These are phyloP conservation scores for Beta lomatogona DNA, from an alignment of 179 eudicot species.

Conservation along the genomic window DNA sequence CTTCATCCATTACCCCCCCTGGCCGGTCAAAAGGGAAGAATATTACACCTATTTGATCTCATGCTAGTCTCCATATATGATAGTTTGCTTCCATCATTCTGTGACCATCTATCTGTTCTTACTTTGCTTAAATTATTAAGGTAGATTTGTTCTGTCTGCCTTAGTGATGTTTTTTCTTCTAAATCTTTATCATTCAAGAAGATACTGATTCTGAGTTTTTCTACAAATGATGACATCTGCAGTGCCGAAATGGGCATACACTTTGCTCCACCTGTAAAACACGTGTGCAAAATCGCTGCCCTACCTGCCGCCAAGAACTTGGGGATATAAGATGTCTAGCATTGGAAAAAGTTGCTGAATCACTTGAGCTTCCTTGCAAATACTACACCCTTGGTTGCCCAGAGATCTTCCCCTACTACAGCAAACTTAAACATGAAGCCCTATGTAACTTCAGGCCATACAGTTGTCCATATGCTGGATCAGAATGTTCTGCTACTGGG, in stretches of 20 bases:
- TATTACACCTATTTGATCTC: not conserved
- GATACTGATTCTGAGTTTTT: constrained; percentile 1
- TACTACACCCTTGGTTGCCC: constrained; percentile 65
- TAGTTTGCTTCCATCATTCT: not conserved
- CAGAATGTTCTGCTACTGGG: constrained; percentile 65
- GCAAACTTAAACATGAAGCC: constrained; percentile 68
- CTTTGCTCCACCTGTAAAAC: constrained; percentile 70
- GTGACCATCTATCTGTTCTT: no score
- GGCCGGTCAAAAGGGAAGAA: not conserved
- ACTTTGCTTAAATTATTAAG: not conserved
- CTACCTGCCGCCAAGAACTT: constrained; percentile 73
- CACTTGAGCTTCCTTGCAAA: constrained; percentile 77
- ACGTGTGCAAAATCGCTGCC: constrained; percentile 71
- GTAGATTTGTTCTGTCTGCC: not conserved
- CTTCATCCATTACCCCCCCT: not conserved
- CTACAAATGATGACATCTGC: constrained; percentile 25
- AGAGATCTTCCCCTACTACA: constrained; percentile 72
- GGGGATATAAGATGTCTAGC: constrained; percentile 80
- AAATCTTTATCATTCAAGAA: not conserved
- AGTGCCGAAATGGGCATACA: constrained; percentile 81
- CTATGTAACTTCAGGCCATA: constrained; percentile 71
- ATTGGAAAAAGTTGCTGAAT: constrained; percentile 67
- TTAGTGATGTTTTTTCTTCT: not conserved
- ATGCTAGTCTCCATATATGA: not conserved
- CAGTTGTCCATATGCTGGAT: constrained; percentile 77